These are phyloP conservation scores for Gossypioides kirkii DNA, from an alignment of 345 rosid species.

Conservation along the genomic window DNA sequence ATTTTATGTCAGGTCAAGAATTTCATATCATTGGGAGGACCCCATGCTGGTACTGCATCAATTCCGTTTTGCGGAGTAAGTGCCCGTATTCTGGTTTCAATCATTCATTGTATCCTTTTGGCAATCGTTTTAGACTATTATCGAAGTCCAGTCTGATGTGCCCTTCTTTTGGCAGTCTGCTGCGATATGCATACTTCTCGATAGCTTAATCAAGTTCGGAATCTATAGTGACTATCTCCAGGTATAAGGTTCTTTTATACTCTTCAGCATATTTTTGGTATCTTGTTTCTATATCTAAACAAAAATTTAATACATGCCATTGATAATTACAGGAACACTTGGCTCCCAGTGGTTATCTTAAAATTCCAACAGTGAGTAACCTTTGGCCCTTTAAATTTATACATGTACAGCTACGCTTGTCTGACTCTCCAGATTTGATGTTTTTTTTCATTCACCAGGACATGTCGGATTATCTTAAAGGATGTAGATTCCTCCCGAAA, in stretches of 20 bases:
- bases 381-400: background rate
- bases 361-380: constrained; percentile 74
- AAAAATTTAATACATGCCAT: background rate
- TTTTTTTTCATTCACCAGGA: constrained; percentile 21
- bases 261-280: constrained; percentile 5
- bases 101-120: background rate
- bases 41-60: constrained; percentile 85
- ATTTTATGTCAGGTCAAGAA: constrained; percentile 57
- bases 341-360: constrained; percentile 74
- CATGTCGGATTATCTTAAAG: constrained; percentile 36
- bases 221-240: constrained; percentile 67
- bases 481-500: constrained; percentile 66
- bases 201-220: constrained; percentile 51
- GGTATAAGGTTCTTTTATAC: constrained; percentile 31
- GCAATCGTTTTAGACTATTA: background rate
- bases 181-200: constrained; percentile 57
- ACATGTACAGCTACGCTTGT: background rate
- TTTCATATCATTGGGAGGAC: constrained; percentile 70
- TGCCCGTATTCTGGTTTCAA: constrained; percentile 9
- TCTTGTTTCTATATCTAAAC: background rate
- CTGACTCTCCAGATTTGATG: background rate
- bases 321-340: constrained; percentile 74
- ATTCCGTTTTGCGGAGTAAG: constrained; percentile 81
- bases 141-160: background rate
- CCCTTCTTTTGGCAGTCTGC: constrained; percentile 19